These are phyloP conservation scores for Hygrophoropsis aurantiaca DNA, from an alignment of 768 basidiomycete genomes.

Conservation along the genomic window DNA sequence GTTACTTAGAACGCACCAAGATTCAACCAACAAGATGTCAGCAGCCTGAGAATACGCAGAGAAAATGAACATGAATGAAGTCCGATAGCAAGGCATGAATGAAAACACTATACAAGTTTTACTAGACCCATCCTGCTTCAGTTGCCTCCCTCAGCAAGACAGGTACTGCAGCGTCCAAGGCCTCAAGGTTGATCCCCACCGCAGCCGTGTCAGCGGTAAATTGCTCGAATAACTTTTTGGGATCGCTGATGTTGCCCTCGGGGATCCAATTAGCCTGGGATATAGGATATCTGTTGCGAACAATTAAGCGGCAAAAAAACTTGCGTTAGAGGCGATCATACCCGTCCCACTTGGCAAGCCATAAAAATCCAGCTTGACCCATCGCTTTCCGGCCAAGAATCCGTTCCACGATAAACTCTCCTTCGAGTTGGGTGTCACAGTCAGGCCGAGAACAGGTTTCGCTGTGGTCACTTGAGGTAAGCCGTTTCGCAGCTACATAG, in stretches of 20 bases:
- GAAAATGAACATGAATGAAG: too few species aligned
- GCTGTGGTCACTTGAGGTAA: constrained; percentile 6
- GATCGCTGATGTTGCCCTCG: constrained; percentile 24
- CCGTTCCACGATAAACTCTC: constrained; percentile 23
- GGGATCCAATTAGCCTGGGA: constrained; percentile 29
- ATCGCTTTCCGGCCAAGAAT: constrained; percentile 24
- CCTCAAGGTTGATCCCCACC: constrained; percentile 18
- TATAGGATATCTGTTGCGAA: constrained; percentile 22
- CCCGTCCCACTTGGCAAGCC: constrained; percentile 36
- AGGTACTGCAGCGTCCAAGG: neutral
- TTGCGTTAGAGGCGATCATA: constrained; percentile 5
- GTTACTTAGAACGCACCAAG: too few species aligned
- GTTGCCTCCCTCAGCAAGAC: constrained; percentile 24
- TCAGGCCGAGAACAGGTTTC: constrained; percentile 24
- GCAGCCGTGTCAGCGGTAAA: constrained; percentile 15
- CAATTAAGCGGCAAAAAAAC: neutral
- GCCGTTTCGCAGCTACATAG: constrained; percentile 14
- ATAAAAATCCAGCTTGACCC: constrained; percentile 15
- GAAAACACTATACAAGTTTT: too few species aligned
- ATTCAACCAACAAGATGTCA: too few species aligned
- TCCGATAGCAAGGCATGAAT: too few species aligned
- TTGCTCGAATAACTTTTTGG: constrained; percentile 8
- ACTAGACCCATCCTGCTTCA: constrained; percentile 15
- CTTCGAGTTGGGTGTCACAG: constrained; percentile 8
- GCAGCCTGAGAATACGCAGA: too few species aligned